These are phyloP conservation scores for Aspergillus ochraceoroseus DNA, from an alignment of 2,329 filamentous ascomycete genomes.

Conservation along the genomic window DNA sequence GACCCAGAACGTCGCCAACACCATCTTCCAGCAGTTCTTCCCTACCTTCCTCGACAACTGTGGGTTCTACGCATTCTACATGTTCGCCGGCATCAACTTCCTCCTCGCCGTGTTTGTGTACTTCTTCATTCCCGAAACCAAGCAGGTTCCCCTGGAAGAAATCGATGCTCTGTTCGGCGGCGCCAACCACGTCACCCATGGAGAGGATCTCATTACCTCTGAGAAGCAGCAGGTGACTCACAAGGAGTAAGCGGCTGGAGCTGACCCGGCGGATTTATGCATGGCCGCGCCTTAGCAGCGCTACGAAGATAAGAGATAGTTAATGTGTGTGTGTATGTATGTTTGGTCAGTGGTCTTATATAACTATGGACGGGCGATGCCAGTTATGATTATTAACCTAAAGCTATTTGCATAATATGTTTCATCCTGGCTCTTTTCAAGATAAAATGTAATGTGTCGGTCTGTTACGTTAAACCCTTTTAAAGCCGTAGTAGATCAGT, in stretches of 20 bases:
- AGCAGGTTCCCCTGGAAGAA: slow-evolving; percentile 39
- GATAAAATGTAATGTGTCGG: too few species aligned
- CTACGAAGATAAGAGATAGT: too few species aligned
- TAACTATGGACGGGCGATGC: too few species aligned
- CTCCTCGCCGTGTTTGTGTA: slow-evolving; percentile 49
- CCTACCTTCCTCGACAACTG: slow-evolving; percentile 60
- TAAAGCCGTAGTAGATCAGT: too few species aligned
- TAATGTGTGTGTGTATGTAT: too few species aligned
- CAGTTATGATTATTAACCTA: too few species aligned
- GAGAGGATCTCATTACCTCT: slow-evolving; percentile 29
- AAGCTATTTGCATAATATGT: too few species aligned
- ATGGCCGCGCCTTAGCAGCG: too few species aligned
- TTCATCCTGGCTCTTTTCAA: too few species aligned
- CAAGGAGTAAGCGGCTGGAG: slow-evolving; percentile 7
- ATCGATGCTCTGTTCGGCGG: slow-evolving; percentile 39
- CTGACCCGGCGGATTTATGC: too few species aligned
- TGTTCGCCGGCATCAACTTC: slow-evolving; percentile 52
- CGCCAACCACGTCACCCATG: slow-evolving; percentile 34
- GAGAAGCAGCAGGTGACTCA: slow-evolving; percentile 20
- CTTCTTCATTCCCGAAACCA: slow-evolving; percentile 52
- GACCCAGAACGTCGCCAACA: slow-evolving; percentile 61
- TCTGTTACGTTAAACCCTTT: too few species aligned
- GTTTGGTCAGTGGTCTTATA: too few species aligned
- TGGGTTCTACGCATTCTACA: slow-evolving; percentile 54
- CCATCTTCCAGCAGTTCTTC: slow-evolving; percentile 66